Evolutionary conservation across 441 rosid species (phyloP).

Genomic region (Euphorbia schlechtendalii): DNA sequence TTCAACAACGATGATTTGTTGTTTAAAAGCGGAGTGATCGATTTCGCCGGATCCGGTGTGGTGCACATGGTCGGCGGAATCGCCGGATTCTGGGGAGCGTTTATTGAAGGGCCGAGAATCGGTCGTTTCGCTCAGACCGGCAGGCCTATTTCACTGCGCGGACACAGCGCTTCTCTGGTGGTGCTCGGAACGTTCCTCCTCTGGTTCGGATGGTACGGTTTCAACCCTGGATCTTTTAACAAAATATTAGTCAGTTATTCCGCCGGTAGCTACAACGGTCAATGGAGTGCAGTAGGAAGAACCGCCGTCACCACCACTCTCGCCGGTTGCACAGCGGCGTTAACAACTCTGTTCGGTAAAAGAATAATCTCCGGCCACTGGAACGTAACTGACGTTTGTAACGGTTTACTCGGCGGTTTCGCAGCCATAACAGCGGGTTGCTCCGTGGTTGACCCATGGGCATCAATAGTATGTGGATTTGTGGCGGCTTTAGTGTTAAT

Average conservation of each 20-base stretch:
- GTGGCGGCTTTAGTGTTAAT: slow-evolving; percentile 55
- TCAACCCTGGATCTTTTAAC: slow-evolving; percentile 71
- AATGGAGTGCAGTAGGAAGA: slow-evolving; percentile 75
- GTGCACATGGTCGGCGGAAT: slow-evolving; percentile 74
- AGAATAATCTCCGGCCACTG: slow-evolving; percentile 66
- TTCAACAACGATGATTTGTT: slow-evolving; percentile 24
- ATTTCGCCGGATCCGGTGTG: slow-evolving; percentile 72
- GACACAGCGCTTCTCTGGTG: slow-evolving; percentile 74
- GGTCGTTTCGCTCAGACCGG: slow-evolving; percentile 61
- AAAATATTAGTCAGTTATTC: slow-evolving; percentile 40
- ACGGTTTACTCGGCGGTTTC: slow-evolving; percentile 79
- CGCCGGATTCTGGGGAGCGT: slow-evolving; percentile 64
- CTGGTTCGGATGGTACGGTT: slow-evolving; percentile 94
- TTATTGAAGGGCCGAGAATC: slow-evolving; percentile 78
- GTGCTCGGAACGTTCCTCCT: slow-evolving; percentile 83
- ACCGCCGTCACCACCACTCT: slow-evolving; percentile 85
- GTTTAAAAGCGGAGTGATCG: slow-evolving; percentile 50
- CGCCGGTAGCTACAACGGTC: slow-evolving; percentile 48
- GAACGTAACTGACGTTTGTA: slow-evolving; percentile 84
- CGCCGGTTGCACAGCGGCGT: slow-evolving; percentile 73
- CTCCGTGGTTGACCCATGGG: slow-evolving; percentile 89
- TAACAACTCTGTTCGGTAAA: slow-evolving; percentile 72
- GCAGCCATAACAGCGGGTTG: slow-evolving; percentile 79
- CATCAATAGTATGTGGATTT: slow-evolving; percentile 71
- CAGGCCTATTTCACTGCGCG: slow-evolving; percentile 44